phyloP scores from a whole-genome alignment of 1,139 yeast genomes.

The Schizosaccharomyces versatilis region DNA sequence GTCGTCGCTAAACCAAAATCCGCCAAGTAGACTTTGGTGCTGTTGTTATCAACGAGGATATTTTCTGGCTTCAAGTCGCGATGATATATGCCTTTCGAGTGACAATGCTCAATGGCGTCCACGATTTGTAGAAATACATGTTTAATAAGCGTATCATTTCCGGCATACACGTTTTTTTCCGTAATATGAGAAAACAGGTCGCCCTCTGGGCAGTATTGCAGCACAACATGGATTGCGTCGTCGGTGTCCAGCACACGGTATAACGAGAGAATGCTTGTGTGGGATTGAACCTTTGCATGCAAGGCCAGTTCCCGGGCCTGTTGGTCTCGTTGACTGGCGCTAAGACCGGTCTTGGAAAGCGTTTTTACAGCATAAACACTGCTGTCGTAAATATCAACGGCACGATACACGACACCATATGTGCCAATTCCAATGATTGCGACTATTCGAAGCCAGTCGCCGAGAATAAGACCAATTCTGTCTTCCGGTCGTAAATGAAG shows the following conservation, averaged over 20 bases:
- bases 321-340: constrained; percentile 16
- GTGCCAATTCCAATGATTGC: constrained; percentile 71
- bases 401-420: constrained; percentile 62
- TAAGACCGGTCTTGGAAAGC: constrained; percentile 17
- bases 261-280: constrained; percentile 56
- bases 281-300: constrained; percentile 53
- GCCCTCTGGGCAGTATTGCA: constrained; percentile 69
- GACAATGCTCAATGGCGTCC: constrained; percentile 52
- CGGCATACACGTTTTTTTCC: constrained; percentile 34
- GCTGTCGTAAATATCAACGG: constrained; percentile 32
- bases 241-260: constrained; percentile 36
- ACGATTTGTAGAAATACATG: constrained; percentile 54
- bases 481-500: constrained; percentile 4
- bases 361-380: constrained; percentile 51
- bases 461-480: constrained; percentile 17
- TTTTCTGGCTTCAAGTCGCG: constrained; percentile 89
- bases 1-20: constrained; percentile 74
- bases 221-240: constrained; percentile 36
- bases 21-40: constrained; percentile 40
- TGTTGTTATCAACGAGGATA: constrained; percentile 42
- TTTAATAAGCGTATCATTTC: constrained; percentile 36
- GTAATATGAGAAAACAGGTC: constrained; percentile 58
- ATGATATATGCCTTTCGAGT: constrained; percentile 45
- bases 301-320: constrained; percentile 45
- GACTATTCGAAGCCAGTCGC: constrained; percentile 27